Evolutionary conservation across 192 early-diverging fungal genomes (phyloP).

Genomic region (Coemansia sp.): DNA sequence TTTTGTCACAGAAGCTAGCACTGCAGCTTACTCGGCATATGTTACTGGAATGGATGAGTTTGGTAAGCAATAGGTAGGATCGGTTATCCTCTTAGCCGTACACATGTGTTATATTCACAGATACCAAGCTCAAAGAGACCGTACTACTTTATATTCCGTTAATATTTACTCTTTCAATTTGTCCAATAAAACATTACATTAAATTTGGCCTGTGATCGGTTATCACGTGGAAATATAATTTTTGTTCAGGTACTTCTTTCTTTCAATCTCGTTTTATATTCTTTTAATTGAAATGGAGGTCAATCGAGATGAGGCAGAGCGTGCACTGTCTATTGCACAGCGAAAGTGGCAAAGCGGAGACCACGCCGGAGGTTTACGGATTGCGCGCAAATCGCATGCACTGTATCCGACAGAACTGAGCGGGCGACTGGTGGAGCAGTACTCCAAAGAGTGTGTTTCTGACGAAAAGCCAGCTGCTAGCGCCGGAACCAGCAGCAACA

Average conservation of each 20-base stretch:
- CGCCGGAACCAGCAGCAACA: background rate
- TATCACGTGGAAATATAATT: background rate
- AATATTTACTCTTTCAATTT: background rate
- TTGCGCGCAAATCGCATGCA: conserved; percentile 77
- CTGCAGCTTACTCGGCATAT: too few relatives aligned
- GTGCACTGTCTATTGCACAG: conserved; percentile 77
- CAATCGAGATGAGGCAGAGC: conserved; percentile 85
- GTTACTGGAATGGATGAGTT: too few relatives aligned
- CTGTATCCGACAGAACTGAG: conserved; percentile 75
- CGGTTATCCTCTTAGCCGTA: too few relatives aligned
- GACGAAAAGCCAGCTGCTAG: conserved; percentile 11
- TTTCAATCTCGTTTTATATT: background rate
- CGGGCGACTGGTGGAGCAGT: conserved; percentile 56
- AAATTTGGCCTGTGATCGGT: background rate
- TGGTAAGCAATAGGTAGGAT: too few relatives aligned
- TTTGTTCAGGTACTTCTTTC: background rate
- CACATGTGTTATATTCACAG: too few relatives aligned
- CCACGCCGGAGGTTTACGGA: conserved; percentile 69
- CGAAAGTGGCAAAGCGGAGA: conserved; percentile 67
- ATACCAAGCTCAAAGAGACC: too few relatives aligned
- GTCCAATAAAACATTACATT: background rate
- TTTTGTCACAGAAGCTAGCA: too few relatives aligned
- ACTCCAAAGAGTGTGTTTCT: background rate
- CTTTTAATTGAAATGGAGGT: conserved; percentile 63
- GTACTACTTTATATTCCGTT: too few relatives aligned